phyloP scores from a whole-genome alignment of 2,329 filamentous ascomycete species.

The Cytospora leucostoma region DNA sequence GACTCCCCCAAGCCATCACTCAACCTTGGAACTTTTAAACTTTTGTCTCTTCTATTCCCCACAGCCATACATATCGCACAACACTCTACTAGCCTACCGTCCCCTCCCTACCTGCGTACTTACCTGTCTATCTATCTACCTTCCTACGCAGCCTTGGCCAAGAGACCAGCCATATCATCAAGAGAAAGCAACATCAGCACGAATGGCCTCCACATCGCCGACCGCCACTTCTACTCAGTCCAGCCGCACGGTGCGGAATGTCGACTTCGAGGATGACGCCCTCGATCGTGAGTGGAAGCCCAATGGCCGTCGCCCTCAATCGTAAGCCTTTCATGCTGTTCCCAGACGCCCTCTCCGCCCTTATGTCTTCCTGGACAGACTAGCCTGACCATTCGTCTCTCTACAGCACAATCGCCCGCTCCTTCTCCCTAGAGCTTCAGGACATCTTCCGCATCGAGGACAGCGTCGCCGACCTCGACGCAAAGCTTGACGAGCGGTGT shows the following conservation, averaged over 20 bases:
- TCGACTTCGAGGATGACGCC: conserved; percentile 57
- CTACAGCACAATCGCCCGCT: conserved; percentile 78
- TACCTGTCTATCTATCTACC: neutral
- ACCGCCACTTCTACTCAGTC: conserved; percentile 19
- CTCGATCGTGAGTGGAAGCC: conserved; percentile 80
- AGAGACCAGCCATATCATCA: neutral
- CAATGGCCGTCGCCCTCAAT: conserved; percentile 75
- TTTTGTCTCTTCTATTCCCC: neutral
- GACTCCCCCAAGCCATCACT: neutral
- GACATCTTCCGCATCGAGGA: conserved; percentile 87
- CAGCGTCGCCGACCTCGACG: conserved; percentile 61
- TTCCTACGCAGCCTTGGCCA: conserved; percentile 1
- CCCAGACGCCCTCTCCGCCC: conserved; percentile 52
- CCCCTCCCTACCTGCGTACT: too few species aligned
- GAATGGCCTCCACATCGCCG: conserved; percentile 27
- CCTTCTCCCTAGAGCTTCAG: conserved; percentile 83
- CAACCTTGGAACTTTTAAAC: neutral
- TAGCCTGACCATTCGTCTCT: conserved; percentile 26
- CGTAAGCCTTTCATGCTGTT: conserved; percentile 60
- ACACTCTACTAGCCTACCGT: neutral
- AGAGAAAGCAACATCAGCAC: conserved; percentile 14
- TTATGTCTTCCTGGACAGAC: conserved; percentile 51
- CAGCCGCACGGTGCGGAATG: conserved; percentile 12
- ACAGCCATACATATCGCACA: neutral
- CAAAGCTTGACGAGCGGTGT: conserved; percentile 81